Percentiles rank a stretch among this genome's conserved stretches.
These are phyloP conservation scores for Phallus indusiatus DNA, from an alignment of 768 basidiomycete species.

Conservation along the genomic window DNA sequence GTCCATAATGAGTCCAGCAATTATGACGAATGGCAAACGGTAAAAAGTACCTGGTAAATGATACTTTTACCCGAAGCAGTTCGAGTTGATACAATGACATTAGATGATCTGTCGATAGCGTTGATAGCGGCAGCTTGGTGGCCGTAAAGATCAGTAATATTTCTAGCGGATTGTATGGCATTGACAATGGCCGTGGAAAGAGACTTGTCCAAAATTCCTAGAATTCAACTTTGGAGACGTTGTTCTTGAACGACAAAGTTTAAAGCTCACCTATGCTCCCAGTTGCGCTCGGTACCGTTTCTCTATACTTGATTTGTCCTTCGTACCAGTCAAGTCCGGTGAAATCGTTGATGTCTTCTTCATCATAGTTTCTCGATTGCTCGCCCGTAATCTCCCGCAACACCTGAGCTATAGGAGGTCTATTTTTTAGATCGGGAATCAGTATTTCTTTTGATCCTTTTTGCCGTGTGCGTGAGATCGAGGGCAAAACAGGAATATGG, in stretches of 20 bases:
- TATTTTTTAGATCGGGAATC: constrained; percentile 35
- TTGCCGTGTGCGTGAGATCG: constrained; percentile 6
- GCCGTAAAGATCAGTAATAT: constrained; percentile 54
- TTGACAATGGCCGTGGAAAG: constrained; percentile 47
- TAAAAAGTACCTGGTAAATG: constrained; percentile 62
- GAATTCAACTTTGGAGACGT: not conserved
- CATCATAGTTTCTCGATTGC: constrained; percentile 4
- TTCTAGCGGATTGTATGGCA: constrained; percentile 48
- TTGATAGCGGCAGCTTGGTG: constrained; percentile 69
- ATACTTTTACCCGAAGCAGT: constrained; percentile 88
- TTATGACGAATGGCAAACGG: not conserved
- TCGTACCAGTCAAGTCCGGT: constrained; percentile 53
- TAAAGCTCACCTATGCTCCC: constrained; percentile 32
- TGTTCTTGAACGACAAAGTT: not conserved
- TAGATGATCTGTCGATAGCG: constrained; percentile 42
- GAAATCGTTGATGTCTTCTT: constrained; percentile 39
- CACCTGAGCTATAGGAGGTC: constrained; percentile 49
- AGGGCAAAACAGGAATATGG: constrained; percentile 62
- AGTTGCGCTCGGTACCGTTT: constrained; percentile 39
- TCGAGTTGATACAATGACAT: constrained; percentile 84
- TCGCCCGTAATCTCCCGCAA: constrained; percentile 3
- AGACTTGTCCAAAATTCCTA: constrained; percentile 41
- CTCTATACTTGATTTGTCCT: constrained; percentile 54
- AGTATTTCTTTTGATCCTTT: not conserved
- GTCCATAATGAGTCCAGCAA: not conserved